Conservation (phyloP, 2,329 filamentous ascomycete species). For the Thelonectria blattea region DNA sequence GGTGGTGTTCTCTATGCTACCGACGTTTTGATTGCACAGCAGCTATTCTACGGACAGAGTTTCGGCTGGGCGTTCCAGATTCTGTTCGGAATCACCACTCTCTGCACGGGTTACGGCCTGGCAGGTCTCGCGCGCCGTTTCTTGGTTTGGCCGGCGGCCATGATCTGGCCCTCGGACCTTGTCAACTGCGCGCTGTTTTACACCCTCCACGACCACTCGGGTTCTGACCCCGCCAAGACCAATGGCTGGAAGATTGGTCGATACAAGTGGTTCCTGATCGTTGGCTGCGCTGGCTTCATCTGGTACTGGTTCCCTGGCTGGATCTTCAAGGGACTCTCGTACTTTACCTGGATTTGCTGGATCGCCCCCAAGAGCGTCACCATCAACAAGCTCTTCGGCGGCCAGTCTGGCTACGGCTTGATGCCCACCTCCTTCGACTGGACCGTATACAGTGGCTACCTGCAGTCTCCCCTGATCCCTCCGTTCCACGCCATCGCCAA, state of each 20-base stretch:
- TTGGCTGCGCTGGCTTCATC: conserved; percentile 56
- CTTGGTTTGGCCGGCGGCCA: conserved; percentile 60
- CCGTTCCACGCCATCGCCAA: conserved; percentile 63
- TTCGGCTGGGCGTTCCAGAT: conserved; percentile 62
- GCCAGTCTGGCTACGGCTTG: conserved; percentile 62
- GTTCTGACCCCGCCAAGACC: conserved; percentile 54
- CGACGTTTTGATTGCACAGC: conserved; percentile 55
- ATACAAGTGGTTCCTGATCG: conserved; percentile 66
- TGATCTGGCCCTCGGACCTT: conserved; percentile 64
- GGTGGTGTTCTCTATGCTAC: conserved; percentile 64
- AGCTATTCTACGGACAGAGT: conserved; percentile 63
- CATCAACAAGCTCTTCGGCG: conserved; percentile 69
- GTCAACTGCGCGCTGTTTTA: conserved; percentile 60
- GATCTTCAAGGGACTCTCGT: conserved; percentile 66
- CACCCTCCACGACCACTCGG: conserved; percentile 53
- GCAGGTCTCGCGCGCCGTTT: conserved; percentile 61
- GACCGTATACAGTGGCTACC: conserved; percentile 55
- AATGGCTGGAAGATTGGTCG: conserved; percentile 69
- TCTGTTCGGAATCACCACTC: conserved; percentile 59
- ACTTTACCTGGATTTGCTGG: conserved; percentile 68
- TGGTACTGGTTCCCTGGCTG: conserved; percentile 69
- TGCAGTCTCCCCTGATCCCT: conserved; percentile 57
- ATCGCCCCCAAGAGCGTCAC: conserved; percentile 65
- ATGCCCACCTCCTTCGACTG: conserved; percentile 67
- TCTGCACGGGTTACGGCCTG: conserved; percentile 63